phyloP scores from a whole-genome alignment of 352 stramenopile genomes.

The Globisporangium takayamanum region DNA sequence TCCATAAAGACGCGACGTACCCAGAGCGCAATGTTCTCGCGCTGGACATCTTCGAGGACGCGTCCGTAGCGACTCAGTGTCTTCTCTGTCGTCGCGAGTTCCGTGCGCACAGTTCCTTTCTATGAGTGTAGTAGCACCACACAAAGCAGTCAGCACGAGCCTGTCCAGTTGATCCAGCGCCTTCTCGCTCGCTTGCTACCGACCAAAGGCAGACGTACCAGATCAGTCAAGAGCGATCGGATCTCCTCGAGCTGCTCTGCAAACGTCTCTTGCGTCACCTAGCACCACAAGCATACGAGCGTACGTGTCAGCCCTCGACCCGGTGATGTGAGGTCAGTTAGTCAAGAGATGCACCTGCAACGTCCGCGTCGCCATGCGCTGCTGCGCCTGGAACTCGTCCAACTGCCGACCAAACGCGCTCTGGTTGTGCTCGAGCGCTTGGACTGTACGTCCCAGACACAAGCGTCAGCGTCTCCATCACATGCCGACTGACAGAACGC shows the following conservation, averaged over 20 bases:
- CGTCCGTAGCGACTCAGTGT: slow-evolving; percentile 23
- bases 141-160: too few relatives aligned
- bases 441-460: slow-evolving; percentile 30
- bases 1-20: slow-evolving; percentile 11
- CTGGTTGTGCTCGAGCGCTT: slow-evolving; percentile 68
- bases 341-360: slow-evolving; percentile 24
- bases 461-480: neutral
- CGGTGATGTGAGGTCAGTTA: too few relatives aligned
- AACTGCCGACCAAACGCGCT: slow-evolving; percentile 44
- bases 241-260: slow-evolving; percentile 51
- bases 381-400: slow-evolving; percentile 46
- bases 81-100: slow-evolving; percentile 28
- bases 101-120: slow-evolving; percentile 30
- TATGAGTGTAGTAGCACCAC: neutral
- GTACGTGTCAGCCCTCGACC: too few relatives aligned
- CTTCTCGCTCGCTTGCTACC: too few relatives aligned
- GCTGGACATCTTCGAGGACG: slow-evolving; percentile 31
- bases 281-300: neutral
- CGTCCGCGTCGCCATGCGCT: slow-evolving; percentile 29
- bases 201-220: slow-evolving; percentile 20
- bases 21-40: slow-evolving; percentile 51
- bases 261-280: slow-evolving; percentile 45
- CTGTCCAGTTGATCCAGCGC: too few relatives aligned
- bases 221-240: slow-evolving; percentile 32
- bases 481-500: neutral